Conservation (phyloP, 306 rosid species). For the Calophaca sinica region DNA sequence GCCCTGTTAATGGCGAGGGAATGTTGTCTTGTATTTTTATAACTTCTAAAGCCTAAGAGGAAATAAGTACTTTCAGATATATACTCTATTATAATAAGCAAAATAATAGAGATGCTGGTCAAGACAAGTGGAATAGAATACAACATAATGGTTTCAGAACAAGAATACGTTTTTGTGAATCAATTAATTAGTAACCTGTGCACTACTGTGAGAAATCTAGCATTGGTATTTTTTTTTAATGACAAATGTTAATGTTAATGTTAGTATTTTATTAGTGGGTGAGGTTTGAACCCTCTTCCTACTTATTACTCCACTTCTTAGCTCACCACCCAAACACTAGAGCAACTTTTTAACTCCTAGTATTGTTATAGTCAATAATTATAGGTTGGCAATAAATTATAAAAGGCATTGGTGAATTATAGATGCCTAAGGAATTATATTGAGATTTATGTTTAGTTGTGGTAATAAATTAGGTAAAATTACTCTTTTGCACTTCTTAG, state of each 20-base stretch:
- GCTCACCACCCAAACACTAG: too few species aligned
- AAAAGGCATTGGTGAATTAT: slow-evolving; percentile 13
- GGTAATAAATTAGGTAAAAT: not conserved
- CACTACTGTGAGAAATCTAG: too few species aligned
- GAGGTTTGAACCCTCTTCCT: too few species aligned
- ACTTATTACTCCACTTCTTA: too few species aligned
- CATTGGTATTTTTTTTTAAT: too few species aligned
- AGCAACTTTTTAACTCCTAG: not conserved
- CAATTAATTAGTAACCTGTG: too few species aligned
- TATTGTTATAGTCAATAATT: not conserved
- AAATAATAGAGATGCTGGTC: not conserved
- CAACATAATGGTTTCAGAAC: not conserved
- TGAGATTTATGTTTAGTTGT: not conserved
- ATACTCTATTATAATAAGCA: not conserved
- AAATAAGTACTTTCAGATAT: not conserved
- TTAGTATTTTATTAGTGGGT: too few species aligned
- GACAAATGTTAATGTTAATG: too few species aligned
- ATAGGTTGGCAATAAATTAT: not conserved
- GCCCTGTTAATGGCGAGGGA: not conserved
- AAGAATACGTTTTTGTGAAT: slow-evolving; percentile 20
- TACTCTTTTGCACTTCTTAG: too few species aligned
- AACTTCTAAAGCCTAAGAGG: not conserved
- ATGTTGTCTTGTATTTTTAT: not conserved
- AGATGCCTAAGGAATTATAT: slow-evolving; percentile 16
- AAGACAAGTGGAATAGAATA: not conserved